A percentile compares a stretch with the other conserved stretches of the same genome.
Evolutionary conservation across 208 protist genomes (phyloP).

Genomic region (Acanthamoeba healyi): DNA sequence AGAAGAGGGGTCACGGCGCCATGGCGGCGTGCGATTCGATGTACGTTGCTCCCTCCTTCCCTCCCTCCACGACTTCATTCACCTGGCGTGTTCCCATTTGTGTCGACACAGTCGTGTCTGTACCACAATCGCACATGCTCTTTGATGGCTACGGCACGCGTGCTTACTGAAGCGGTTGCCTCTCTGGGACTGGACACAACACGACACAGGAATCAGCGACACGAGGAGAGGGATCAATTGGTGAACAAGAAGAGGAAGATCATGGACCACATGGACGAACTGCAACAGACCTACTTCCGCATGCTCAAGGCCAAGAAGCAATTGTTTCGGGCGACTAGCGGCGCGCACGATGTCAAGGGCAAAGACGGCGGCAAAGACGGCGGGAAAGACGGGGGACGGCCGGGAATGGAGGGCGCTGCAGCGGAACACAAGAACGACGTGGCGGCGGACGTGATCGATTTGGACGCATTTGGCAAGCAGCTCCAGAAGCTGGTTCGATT

Average conservation of each 20-base stretch:
- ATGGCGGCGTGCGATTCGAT: slow-evolving; percentile 1
- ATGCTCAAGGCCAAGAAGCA: neutral
- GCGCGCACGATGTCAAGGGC: neutral
- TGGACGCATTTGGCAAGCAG: slow-evolving; percentile 21
- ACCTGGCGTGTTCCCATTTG: neutral
- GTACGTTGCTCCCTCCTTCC: neutral
- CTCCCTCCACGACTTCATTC: no score
- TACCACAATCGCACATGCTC: neutral
- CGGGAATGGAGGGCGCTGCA: neutral
- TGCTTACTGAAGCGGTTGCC: neutral
- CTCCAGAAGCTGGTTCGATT: slow-evolving; percentile 48
- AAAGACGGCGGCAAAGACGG: no score
- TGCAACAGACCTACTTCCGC: slow-evolving; percentile 67
- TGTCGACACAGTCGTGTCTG: neutral
- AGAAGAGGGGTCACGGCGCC: neutral
- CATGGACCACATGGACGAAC: slow-evolving; percentile 28
- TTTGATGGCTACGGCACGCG: neutral
- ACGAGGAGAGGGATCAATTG: neutral
- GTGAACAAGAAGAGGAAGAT: slow-evolving; percentile 16
- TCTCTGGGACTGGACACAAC: no score
- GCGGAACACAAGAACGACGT: neutral
- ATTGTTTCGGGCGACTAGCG: neutral
- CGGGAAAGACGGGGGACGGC: neutral
- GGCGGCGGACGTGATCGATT: neutral
- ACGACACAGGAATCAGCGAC: neutral